phyloP scores from a whole-genome alignment of 495 filamentous ascomycete species.

The Penicillium canescens region DNA sequence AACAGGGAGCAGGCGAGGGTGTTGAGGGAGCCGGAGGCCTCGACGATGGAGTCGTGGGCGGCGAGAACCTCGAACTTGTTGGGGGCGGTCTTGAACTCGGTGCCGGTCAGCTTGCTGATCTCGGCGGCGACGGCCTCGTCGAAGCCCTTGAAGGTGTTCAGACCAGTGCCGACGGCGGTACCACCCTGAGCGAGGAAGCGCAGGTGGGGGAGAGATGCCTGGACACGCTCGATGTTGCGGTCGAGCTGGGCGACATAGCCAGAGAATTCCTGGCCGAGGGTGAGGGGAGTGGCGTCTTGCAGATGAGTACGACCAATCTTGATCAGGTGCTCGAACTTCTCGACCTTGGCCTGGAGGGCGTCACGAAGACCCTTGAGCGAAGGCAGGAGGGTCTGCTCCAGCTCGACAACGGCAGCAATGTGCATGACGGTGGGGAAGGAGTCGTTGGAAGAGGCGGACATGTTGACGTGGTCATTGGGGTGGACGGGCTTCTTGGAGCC shows the following conservation, averaged over 20 bases:
- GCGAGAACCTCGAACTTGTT: conserved; percentile 99
- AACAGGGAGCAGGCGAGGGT: conserved; percentile 89
- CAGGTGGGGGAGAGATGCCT: conserved; percentile 79
- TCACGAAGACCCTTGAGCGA: conserved; percentile 76
- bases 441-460: conserved; percentile 97
- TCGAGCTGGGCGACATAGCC: conserved; percentile 95
- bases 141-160: conserved; percentile 97
- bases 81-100: conserved; percentile 91
- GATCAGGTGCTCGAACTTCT: conserved; percentile 88
- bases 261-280: conserved; percentile 96
- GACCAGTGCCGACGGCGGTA: conserved; percentile 93
- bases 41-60: conserved; percentile 92
- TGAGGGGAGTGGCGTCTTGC: conserved; percentile 95
- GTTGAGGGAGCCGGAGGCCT: conserved; percentile 90
- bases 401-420: conserved; percentile 93
- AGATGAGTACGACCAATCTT: conserved; percentile 99
- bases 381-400: conserved; percentile 82
- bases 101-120: conserved; percentile 87
- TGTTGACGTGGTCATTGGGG: conserved; percentile 99
- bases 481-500: conserved; percentile 97
- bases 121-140: conserved; percentile 88
- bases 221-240: conserved; percentile 83
- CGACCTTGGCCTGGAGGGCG: conserved; percentile 85
- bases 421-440: conserved; percentile 99
- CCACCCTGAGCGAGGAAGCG: conserved; percentile 91